Evolutionary conservation across 257 asterid genomes (phyloP).

Genomic region (Anisodus acutangulus): DNA sequence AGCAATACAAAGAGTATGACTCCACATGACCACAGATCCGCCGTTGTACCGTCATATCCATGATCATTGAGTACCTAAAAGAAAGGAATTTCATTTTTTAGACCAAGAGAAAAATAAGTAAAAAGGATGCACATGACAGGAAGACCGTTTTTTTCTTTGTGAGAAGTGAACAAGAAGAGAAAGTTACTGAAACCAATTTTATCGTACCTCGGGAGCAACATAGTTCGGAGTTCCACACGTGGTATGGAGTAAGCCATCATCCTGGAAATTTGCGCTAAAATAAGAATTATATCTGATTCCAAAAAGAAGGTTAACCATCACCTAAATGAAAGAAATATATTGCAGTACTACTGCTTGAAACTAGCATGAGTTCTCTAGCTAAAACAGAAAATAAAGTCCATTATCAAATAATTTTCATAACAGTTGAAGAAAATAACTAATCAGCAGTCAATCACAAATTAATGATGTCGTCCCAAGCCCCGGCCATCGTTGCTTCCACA

Average conservation of each 20-base stretch:
- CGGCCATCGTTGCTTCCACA: too few relatives aligned
- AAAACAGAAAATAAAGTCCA: too few relatives aligned
- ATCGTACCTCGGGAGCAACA: conserved; percentile 90
- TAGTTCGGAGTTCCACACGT: conserved; percentile 97
- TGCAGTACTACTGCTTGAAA: background rate
- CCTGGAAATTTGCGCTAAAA: conserved; percentile 56
- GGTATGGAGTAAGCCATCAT: conserved; percentile 89
- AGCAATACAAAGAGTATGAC: too few relatives aligned
- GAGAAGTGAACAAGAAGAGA: background rate
- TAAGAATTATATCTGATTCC: background rate
- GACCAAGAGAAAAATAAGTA: background rate
- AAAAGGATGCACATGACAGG: background rate
- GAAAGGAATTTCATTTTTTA: background rate
- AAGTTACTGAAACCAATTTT: background rate
- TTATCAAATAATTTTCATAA: too few relatives aligned
- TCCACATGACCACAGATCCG: too few relatives aligned
- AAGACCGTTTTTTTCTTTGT: background rate
- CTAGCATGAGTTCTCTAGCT: background rate
- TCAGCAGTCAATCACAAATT: background rate
- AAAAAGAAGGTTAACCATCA: background rate
- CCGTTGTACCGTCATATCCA: too few relatives aligned
- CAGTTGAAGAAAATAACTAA: background rate
- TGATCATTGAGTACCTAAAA: too few relatives aligned
- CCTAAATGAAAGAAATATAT: background rate
- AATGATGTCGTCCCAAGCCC: background rate